Conservation (phyloP, 495 filamentous ascomycete species). For the Glutinoglossum americanum region DNA sequence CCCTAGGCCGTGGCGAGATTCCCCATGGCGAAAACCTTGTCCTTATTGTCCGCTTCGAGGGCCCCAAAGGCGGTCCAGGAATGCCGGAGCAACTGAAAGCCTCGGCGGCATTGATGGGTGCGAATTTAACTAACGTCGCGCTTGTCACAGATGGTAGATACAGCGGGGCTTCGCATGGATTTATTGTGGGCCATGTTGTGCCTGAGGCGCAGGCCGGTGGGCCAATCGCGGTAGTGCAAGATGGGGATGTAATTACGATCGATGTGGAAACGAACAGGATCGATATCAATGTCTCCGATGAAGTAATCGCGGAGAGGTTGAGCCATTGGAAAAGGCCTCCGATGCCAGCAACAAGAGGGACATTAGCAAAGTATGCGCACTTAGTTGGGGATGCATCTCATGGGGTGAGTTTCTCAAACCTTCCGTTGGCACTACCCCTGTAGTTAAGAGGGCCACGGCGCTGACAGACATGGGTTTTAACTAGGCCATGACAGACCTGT, state of each 20-base stretch:
- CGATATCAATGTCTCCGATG: slow-evolving; percentile 49
- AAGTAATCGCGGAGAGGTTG: slow-evolving; percentile 47
- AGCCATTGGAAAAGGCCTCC: slow-evolving; percentile 52
- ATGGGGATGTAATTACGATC: slow-evolving; percentile 76
- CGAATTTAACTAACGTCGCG: slow-evolving; percentile 69
- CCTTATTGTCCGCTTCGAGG: slow-evolving; percentile 83
- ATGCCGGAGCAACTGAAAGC: slow-evolving; percentile 97
- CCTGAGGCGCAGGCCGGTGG: slow-evolving; percentile 77
- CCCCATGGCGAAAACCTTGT: slow-evolving; percentile 71
- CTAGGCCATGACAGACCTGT: slow-evolving; percentile 21
- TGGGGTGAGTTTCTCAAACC: slow-evolving; percentile 21
- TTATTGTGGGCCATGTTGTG: slow-evolving; percentile 88
- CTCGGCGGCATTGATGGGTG: slow-evolving; percentile 80
- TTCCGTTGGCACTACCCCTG: not conserved
- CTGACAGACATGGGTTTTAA: not conserved
- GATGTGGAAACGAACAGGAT: slow-evolving; percentile 62
- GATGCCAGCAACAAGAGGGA: slow-evolving; percentile 61
- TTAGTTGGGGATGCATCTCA: slow-evolving; percentile 55
- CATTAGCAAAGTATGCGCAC: slow-evolving; percentile 72
- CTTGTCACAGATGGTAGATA: slow-evolving; percentile 90
- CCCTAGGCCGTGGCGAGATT: slow-evolving; percentile 48
- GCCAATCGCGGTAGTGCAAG: slow-evolving; percentile 55
- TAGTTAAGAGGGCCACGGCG: not conserved
- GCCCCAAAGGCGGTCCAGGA: slow-evolving; percentile 83
- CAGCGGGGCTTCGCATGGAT: slow-evolving; percentile 76